A percentile compares a stretch with the other conserved stretches of the same genome.
Conservation (phyloP, 2,329 filamentous ascomycete species). For the Kalaharituber pfeilii region DNA sequence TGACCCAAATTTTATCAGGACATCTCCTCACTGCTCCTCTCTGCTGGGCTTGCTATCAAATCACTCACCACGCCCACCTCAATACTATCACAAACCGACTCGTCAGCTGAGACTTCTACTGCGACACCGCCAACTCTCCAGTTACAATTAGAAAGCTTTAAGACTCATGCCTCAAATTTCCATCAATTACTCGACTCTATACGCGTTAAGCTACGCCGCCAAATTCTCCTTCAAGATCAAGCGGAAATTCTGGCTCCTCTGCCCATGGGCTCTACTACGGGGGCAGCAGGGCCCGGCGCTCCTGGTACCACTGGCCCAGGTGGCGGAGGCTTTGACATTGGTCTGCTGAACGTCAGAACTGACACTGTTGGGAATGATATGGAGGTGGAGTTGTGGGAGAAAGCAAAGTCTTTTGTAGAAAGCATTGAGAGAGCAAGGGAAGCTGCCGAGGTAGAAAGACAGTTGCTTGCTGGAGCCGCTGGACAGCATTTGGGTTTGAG, state of each 20-base stretch:
- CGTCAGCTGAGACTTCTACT: constrained; percentile 10
- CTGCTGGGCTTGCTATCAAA: constrained; percentile 65
- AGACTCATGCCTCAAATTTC: constrained; percentile 9
- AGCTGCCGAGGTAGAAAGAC: neutral
- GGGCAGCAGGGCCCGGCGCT: constrained; percentile 4
- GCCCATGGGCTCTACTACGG: neutral
- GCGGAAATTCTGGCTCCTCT: constrained; percentile 14
- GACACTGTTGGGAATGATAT: constrained; percentile 19
- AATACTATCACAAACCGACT: constrained; percentile 46
- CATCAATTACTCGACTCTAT: constrained; percentile 15
- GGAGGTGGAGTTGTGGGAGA: constrained; percentile 17
- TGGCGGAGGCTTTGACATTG: constrained; percentile 16
- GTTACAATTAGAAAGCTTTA: constrained; percentile 2
- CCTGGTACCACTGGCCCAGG: constrained; percentile 9
- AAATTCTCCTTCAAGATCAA: constrained; percentile 16
- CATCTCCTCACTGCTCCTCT: constrained; percentile 38
- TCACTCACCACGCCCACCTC: constrained; percentile 52
- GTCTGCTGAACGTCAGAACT: constrained; percentile 15
- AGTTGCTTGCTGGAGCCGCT: neutral
- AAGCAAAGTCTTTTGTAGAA: constrained; percentile 12
- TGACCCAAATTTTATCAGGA: neutral
- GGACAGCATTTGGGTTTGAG: neutral
- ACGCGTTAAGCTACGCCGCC: constrained; percentile 13
- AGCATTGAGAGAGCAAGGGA: constrained; percentile 5
- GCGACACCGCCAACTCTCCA: neutral